Evolutionary conservation across 2,329 filamentous ascomycete species (phyloP).

Genomic region (Verticillium albo-atrum): DNA sequence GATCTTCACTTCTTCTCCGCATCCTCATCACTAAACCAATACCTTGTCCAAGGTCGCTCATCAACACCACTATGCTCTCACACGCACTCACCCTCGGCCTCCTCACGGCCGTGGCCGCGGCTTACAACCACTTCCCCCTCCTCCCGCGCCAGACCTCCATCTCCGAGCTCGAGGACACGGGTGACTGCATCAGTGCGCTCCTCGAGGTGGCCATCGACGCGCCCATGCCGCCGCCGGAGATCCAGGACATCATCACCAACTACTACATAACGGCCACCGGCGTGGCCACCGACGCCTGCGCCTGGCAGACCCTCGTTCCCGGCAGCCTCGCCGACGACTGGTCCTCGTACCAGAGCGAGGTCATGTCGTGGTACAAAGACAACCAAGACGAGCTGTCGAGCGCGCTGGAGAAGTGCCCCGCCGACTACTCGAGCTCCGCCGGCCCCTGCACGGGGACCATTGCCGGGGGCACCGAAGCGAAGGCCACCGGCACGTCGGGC

Average conservation of each 20-base stretch:
- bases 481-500: background rate
- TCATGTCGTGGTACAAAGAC: constrained; percentile 1
- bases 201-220: background rate
- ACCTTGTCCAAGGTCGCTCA: no score
- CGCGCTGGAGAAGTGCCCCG: background rate
- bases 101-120: background rate
- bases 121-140: background rate
- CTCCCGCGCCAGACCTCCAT: background rate
- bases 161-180: background rate
- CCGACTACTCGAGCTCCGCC: background rate
- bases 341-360: constrained; percentile 1
- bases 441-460: constrained; percentile 2
- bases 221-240: background rate
- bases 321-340: background rate
- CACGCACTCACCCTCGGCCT: background rate
- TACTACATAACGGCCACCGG: background rate
- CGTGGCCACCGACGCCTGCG: background rate
- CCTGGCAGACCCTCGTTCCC: constrained; percentile 1
- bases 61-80: background rate
- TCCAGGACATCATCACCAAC: constrained; percentile 1
- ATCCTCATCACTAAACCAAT: no score
- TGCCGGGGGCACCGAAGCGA: background rate
- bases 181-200: background rate
- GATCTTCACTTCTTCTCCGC: no score
- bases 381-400: background rate